Evolutionary conservation across 768 basidiomycete species (phyloP).

Genomic region (Postia placenta): DNA sequence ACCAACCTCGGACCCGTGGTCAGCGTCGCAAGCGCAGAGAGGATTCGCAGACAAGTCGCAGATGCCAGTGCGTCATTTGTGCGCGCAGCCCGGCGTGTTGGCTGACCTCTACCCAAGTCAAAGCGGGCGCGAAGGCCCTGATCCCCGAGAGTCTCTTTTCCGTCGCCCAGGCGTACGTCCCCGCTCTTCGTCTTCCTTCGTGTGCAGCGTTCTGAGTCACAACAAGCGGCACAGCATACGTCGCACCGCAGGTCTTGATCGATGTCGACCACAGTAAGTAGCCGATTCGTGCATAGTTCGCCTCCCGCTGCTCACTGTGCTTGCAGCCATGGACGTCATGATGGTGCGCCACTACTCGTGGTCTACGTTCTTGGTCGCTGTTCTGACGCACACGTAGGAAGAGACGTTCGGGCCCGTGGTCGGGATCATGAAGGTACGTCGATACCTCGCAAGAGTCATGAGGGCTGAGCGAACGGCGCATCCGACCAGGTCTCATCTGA

Average conservation of each 20-base stretch:
- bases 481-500: conserved; percentile 63
- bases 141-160: conserved; percentile 64
- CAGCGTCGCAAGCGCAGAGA: conserved; percentile 76
- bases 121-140: conserved; percentile 72
- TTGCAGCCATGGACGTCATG: conserved; percentile 87
- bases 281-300: not conserved
- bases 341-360: conserved; percentile 38
- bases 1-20: conserved; percentile 93
- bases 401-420: conserved; percentile 93
- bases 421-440: conserved; percentile 81
- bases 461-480: too few species aligned
- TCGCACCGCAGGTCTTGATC: conserved; percentile 87
- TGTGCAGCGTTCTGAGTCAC: not conserved
- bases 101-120: conserved; percentile 36
- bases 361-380: not conserved
- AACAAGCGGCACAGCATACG: conserved; percentile 71
- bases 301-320: conserved; percentile 3
- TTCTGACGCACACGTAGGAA: conserved; percentile 36
- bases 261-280: conserved; percentile 83
- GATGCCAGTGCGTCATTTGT: conserved; percentile 61
- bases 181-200: not conserved
- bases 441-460: not conserved
- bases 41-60: conserved; percentile 79
- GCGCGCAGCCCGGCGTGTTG: not conserved
- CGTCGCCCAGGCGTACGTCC: conserved; percentile 58